Evolutionary conservation across 495 filamentous ascomycete species (phyloP).

Genomic region (Antarctomyces pellizariae): DNA sequence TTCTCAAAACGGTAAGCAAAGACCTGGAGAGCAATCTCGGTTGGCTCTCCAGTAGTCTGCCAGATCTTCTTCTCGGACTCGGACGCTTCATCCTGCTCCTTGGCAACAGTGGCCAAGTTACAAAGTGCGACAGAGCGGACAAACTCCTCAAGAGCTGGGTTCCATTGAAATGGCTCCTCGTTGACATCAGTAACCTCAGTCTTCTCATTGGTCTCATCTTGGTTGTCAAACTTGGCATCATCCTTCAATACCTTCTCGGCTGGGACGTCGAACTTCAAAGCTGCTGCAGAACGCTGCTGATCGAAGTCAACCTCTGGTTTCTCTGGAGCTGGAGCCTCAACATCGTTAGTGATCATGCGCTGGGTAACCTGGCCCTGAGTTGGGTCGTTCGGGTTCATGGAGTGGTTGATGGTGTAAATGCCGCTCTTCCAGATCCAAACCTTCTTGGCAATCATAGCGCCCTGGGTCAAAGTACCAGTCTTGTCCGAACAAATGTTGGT

Average conservation of each 20-base stretch:
- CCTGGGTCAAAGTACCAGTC: slow-evolving; percentile 61
- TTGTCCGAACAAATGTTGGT: slow-evolving; percentile 84
- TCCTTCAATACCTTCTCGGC: slow-evolving; percentile 16
- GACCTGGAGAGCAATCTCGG: slow-evolving; percentile 64
- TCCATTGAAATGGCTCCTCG: too few species aligned
- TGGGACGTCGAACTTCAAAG: slow-evolving; percentile 29
- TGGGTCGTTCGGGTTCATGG: slow-evolving; percentile 33
- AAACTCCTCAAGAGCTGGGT: slow-evolving; percentile 33
- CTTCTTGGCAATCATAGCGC: slow-evolving; percentile 56
- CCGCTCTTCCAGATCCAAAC: slow-evolving; percentile 47
- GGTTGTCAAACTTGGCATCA: slow-evolving; percentile 10
- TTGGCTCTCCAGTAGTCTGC: slow-evolving; percentile 61
- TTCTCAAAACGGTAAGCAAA: slow-evolving; percentile 47
- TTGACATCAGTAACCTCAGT: slow-evolving; percentile 10
- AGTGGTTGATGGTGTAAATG: slow-evolving; percentile 32
- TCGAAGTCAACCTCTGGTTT: slow-evolving; percentile 24
- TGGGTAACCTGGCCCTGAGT: slow-evolving; percentile 29
- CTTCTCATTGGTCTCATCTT: slow-evolving; percentile 9
- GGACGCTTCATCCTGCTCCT: slow-evolving; percentile 22
- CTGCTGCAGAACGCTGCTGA: slow-evolving; percentile 24
- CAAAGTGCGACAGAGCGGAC: slow-evolving; percentile 50
- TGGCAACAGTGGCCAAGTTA: slow-evolving; percentile 49
- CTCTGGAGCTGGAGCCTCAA: slow-evolving; percentile 2
- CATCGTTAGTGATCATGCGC: slow-evolving; percentile 9
- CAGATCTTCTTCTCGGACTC: slow-evolving; percentile 21